These are phyloP conservation scores for Monosporozyma yasuniensis DNA, from an alignment of 805 yeast species.

Conservation along the genomic window DNA sequence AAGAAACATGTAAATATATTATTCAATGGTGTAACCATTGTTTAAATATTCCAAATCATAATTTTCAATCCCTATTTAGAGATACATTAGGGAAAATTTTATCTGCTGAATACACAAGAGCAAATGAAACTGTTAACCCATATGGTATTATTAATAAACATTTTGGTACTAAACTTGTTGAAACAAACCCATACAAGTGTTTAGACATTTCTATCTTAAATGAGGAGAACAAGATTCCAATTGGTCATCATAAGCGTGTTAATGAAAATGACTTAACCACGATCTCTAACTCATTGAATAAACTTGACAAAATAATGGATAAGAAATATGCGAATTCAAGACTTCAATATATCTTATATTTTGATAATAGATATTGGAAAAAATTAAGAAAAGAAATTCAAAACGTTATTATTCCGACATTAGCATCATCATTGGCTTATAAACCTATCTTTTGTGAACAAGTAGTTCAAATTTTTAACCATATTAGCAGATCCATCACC, in stretches of 20 bases:
- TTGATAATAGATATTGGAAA: constrained; percentile 54
- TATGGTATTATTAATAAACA: constrained; percentile 18
- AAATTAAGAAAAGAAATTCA: constrained; percentile 40
- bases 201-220: constrained; percentile 29
- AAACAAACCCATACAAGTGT: constrained; percentile 15
- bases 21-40: constrained; percentile 46
- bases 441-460: constrained; percentile 46
- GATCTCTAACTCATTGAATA: constrained; percentile 27
- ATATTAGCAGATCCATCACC: constrained; percentile 40
- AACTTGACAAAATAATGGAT: constrained; percentile 7
- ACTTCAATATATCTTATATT: constrained; percentile 47
- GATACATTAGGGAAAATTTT: constrained; percentile 37
- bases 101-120: constrained; percentile 21
- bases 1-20: constrained; percentile 37
- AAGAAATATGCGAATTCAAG: constrained; percentile 34
- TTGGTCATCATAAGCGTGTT: constrained; percentile 27
- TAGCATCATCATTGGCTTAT: constrained; percentile 41
- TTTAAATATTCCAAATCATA: constrained; percentile 30
- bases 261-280: constrained; percentile 12
- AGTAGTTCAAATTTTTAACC: constrained; percentile 46
- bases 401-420: constrained; percentile 43
- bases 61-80: constrained; percentile 35
- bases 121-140: constrained; percentile 17
- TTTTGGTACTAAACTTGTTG: constrained; percentile 14
- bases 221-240: constrained; percentile 28